Evolutionary conservation across 306 rosid species (phyloP).

Genomic region (Arachis stenosperma): DNA sequence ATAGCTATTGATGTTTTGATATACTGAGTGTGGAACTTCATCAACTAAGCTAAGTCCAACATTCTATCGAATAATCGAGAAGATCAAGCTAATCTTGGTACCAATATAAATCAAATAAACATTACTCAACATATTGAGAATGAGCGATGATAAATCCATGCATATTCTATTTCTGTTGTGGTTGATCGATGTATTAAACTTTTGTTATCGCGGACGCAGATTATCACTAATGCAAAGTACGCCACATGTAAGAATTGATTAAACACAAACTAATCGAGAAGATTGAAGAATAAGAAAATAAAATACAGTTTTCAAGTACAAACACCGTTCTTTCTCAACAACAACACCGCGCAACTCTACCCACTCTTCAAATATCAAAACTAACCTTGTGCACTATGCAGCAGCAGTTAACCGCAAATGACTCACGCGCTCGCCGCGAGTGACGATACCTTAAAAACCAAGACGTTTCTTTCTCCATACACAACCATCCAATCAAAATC

Average conservation of each 20-base stretch:
- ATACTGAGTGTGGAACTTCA: no score
- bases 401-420: neutral
- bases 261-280: neutral
- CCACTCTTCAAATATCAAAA: slow-evolving; percentile 3
- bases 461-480: neutral
- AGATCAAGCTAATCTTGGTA: no score
- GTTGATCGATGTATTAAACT: neutral
- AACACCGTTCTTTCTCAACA: neutral
- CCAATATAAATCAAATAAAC: no score
- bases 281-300: neutral
- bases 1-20: no score
- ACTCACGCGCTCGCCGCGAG: neutral
- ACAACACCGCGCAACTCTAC: neutral
- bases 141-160: neutral
- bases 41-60: no score
- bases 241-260: neutral
- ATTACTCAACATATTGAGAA: no score
- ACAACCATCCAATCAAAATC: neutral
- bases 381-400: slow-evolving; percentile 21
- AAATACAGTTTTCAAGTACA: neutral
- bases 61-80: no score
- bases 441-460: neutral
- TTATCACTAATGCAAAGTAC: neutral
- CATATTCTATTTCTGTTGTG: neutral
- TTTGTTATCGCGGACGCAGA: neutral